These are phyloP conservation scores for Wickerhamiella sergipiensis DNA, from an alignment of 805 yeast species.

Conservation along the genomic window DNA sequence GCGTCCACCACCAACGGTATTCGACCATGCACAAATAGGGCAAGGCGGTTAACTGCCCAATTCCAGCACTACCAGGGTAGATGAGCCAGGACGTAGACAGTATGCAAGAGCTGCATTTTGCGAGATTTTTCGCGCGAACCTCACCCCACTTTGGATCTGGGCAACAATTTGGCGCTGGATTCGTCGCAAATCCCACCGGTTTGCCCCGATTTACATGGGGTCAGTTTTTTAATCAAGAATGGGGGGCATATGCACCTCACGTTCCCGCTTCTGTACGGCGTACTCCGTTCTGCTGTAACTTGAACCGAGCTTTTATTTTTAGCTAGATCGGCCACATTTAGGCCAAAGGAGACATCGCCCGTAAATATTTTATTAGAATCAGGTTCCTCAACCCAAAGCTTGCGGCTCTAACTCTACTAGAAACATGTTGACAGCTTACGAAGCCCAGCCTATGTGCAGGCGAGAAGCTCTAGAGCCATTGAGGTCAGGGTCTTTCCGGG, in stretches of 20 bases:
- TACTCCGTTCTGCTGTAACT: too few relatives aligned
- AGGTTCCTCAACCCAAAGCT: too few relatives aligned
- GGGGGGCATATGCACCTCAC: too few relatives aligned
- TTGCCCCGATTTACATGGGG: too few relatives aligned
- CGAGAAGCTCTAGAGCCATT: neutral
- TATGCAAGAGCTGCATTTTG: neutral
- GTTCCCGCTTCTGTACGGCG: too few relatives aligned
- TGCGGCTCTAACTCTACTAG: too few relatives aligned
- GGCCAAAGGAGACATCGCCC: too few relatives aligned
- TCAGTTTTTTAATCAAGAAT: too few relatives aligned
- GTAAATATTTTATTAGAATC: too few relatives aligned
- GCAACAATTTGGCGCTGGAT: conserved; percentile 18
- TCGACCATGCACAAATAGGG: neutral
- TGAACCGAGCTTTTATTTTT: too few relatives aligned
- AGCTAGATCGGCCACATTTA: too few relatives aligned
- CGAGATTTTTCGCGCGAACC: neutral
- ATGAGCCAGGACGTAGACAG: neutral
- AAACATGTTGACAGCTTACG: neutral
- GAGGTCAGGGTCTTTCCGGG: neutral
- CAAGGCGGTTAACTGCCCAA: neutral
- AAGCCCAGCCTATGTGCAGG: neutral
- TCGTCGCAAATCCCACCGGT: too few relatives aligned
- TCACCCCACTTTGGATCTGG: conserved; percentile 19
- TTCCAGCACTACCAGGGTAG: neutral
- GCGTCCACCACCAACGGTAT: neutral